Evolutionary conservation across 2,329 filamentous ascomycete genomes (phyloP), one percentile per base, ranked within the genome.

Genomic region (Nakataea oryzae): DNA sequence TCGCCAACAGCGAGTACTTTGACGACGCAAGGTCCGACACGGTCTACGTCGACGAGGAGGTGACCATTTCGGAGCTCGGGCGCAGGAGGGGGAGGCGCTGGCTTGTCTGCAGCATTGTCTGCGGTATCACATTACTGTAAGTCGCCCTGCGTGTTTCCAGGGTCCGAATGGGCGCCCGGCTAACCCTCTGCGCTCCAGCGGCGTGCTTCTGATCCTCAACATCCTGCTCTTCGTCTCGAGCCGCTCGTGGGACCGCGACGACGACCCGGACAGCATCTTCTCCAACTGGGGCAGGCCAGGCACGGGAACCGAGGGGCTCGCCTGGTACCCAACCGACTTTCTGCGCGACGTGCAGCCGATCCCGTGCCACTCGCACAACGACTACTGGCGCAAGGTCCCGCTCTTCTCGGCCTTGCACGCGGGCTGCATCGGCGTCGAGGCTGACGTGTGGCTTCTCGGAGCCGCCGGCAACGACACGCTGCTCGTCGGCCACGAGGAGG

Each of bases 361-460:
- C 24, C 60, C 66, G 14, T 67, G 66, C 63, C 86, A 89, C 70
- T 87, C 83, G 1, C 86, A 89, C 69, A 89, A 89, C 66, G 87
- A 90, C 71, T 90, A 89, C 71, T 87, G 84, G 84, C 80, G 85
- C 34, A 76, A 76, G n/a, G 76, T 81, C 0, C 86, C 87, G 0
- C 76, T 91, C 7, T 86, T 82, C 66, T 84, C 84, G 27, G 87
- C 87, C 30, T 71, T 87, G 2, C 72, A 74, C 13, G 78, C 79
- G 3, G 83, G 85, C 21, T 87, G 84, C 66, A 81, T 83, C 17
- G 81, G 85, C 24, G 78, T 88, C 12, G 87, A 90, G 72, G 86
- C 86, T 5, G 88, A 91, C 68, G 81, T 90, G 27, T 90, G 85
- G 84, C 74, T 83, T 1, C 79, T 80, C 61, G 78, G 80, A 61